A percentile compares a stretch with the other conserved stretches of the same genome.
Evolutionary conservation across 371 early-diverging fungal species (phyloP).

Genomic region (Sporodiniella umbellata): DNA sequence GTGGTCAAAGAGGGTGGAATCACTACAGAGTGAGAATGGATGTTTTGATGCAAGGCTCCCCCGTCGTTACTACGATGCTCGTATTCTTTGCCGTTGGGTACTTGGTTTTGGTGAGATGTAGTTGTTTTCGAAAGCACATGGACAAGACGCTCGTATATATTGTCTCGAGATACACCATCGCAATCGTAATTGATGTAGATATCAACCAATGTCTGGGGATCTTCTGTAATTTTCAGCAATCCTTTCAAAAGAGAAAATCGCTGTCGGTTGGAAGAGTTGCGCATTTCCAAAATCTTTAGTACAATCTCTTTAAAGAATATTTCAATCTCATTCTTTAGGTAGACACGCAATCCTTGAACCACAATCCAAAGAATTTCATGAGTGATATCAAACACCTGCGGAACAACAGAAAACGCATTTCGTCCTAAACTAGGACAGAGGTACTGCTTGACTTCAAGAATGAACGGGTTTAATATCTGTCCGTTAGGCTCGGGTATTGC

Average conservation of each 20-base stretch:
- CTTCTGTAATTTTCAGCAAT: constrained; percentile 53
- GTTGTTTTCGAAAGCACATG: constrained; percentile 56
- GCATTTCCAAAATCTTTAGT: constrained; percentile 69
- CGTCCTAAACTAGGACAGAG: constrained; percentile 76
- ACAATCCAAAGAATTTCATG: constrained; percentile 80
- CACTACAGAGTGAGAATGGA: constrained; percentile 21
- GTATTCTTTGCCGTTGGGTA: constrained; percentile 30
- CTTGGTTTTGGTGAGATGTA: constrained; percentile 32
- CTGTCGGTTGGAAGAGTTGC: constrained; percentile 51
- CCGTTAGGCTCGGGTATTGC: constrained; percentile 20
- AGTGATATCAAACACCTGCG: constrained; percentile 80
- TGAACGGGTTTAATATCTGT: constrained; percentile 51
- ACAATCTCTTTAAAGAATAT: constrained; percentile 73
- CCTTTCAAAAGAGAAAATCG: constrained; percentile 47
- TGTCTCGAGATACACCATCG: constrained; percentile 51
- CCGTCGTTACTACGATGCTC: constrained; percentile 21
- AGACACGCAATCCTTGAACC: constrained; percentile 63
- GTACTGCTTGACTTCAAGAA: constrained; percentile 81
- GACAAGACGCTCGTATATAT: constrained; percentile 55
- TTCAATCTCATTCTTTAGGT: constrained; percentile 76
- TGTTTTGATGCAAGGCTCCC: constrained; percentile 9
- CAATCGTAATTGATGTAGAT: constrained; percentile 97
- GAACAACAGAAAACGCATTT: constrained; percentile 75
- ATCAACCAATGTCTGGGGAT: constrained; percentile 90
- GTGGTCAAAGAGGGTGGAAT: constrained; percentile 53